A percentile compares a stretch with the other conserved stretches of the same genome.
Conservation (phyloP, 2,329 filamentous ascomycete genomes). For the Pestalotiopsis sp. region DNA sequence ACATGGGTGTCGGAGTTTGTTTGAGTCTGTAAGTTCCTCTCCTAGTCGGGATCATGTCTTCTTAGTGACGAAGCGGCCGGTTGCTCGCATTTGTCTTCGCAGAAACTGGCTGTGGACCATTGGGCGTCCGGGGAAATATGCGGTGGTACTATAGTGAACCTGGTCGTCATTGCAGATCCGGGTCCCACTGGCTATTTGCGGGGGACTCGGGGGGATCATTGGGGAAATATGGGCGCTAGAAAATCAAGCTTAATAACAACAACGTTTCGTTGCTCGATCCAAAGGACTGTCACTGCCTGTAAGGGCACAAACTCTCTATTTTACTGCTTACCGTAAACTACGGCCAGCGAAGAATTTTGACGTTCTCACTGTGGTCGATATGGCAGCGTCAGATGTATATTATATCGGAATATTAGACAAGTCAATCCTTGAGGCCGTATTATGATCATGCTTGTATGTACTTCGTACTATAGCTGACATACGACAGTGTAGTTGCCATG, state of each 20-base stretch:
- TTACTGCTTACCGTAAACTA: not conserved
- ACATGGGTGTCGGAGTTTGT: conserved; percentile 10
- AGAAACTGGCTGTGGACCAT: not conserved
- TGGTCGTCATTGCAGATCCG: conserved; percentile 2
- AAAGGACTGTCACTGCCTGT: not conserved
- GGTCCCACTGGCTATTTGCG: not conserved
- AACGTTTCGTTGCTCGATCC: not conserved
- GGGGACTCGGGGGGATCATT: not conserved
- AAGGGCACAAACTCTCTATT: not conserved
- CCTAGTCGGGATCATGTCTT: not conserved
- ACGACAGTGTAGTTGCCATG: no score
- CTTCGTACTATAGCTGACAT: no score
- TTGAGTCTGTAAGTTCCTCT: not conserved
- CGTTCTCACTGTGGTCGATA: no score
- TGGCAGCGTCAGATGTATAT: no score
- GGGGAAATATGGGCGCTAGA: not conserved
- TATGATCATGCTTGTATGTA: no score
- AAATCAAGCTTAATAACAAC: not conserved
- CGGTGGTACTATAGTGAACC: conserved; percentile 6
- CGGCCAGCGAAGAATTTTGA: not conserved
- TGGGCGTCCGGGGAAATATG: conserved; percentile 6
- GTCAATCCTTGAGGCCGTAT: no score
- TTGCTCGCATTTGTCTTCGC: conserved; percentile 9
- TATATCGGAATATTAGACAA: no score
- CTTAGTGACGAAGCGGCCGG: not conserved